phyloP scores from a whole-genome alignment of 352 stramenopile species.

The Phytophthora crassamura region DNA sequence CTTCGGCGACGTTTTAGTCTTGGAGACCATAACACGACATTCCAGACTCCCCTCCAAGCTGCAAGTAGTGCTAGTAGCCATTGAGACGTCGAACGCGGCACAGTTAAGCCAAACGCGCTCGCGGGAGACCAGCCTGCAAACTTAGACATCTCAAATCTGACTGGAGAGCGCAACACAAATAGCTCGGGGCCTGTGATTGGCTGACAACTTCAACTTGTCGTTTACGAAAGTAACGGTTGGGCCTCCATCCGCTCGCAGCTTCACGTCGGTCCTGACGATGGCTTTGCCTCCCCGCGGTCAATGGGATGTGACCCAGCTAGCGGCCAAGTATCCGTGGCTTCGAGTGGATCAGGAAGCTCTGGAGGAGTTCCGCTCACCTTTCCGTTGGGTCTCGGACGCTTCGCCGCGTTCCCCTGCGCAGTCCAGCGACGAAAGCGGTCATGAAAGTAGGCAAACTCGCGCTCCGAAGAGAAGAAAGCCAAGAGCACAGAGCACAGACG shows the following conservation, averaged over 20 bases:
- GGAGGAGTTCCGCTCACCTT: conserved; percentile 70
- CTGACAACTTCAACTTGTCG: conserved; percentile 28
- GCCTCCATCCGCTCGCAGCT: neutral
- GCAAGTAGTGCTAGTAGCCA: neutral
- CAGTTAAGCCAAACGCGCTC: conserved; percentile 49
- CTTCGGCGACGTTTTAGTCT: conserved; percentile 9
- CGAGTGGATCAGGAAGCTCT: conserved; percentile 68
- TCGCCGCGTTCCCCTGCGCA: conserved; percentile 11
- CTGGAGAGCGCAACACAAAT: conserved; percentile 13
- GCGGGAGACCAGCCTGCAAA: conserved; percentile 52
- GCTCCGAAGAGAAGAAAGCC: neutral
- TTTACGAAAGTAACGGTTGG: conserved; percentile 15
- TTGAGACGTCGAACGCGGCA: neutral
- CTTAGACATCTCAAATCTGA: conserved; percentile 7
- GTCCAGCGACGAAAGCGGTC: conserved; percentile 5
- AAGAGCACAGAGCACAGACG: conserved; percentile 3
- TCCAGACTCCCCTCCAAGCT: neutral
- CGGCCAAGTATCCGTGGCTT: conserved; percentile 81
- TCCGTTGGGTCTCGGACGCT: conserved; percentile 46
- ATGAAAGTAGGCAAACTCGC: neutral
- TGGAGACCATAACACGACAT: neutral
- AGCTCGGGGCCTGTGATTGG: conserved; percentile 11
- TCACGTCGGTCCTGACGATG: conserved; percentile 25
- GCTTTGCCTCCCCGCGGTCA: conserved; percentile 20
- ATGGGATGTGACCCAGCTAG: conserved; percentile 68